These are phyloP conservation scores for Klebsormidium nitens DNA, from an alignment of 139 green algal genomes.

Conservation along the genomic window DNA sequence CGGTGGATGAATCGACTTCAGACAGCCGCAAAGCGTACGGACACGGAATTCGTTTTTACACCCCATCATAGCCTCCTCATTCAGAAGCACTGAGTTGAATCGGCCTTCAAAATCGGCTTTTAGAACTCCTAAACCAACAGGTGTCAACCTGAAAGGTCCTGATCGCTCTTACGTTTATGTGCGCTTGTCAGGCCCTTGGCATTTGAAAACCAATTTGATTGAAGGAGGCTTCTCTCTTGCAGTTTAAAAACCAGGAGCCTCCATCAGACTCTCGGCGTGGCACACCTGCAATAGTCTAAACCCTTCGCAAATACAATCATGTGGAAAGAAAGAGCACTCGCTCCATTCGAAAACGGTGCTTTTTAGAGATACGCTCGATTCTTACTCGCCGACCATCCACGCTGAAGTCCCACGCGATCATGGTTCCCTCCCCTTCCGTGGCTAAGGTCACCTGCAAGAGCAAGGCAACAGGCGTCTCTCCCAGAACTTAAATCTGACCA, in stretches of 20 bases:
- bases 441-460: constrained; percentile 19
- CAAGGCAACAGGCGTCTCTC: constrained; percentile 3
- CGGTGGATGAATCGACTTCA: not conserved
- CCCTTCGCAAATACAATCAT: not conserved
- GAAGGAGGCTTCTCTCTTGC: not conserved
- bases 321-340: not conserved
- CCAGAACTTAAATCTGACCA: too few species aligned
- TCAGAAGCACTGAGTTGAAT: not conserved
- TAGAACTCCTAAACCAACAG: not conserved
- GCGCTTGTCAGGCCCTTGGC: too few species aligned
- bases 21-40: not conserved
- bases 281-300: not conserved
- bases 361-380: constrained; percentile 2
- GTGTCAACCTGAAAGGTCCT: not conserved
- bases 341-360: not conserved
- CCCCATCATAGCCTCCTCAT: not conserved
- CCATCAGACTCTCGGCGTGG: not conserved
- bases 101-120: not conserved
- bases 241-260: not conserved
- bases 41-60: not conserved
- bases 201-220: not conserved
- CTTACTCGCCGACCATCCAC: not conserved
- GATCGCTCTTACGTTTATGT: too few species aligned
- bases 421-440: constrained; percentile 26
- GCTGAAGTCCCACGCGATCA: constrained; percentile 40